Conservation (phyloP, 164 flowering plant genomes). For the Sextonia rubra region DNA sequence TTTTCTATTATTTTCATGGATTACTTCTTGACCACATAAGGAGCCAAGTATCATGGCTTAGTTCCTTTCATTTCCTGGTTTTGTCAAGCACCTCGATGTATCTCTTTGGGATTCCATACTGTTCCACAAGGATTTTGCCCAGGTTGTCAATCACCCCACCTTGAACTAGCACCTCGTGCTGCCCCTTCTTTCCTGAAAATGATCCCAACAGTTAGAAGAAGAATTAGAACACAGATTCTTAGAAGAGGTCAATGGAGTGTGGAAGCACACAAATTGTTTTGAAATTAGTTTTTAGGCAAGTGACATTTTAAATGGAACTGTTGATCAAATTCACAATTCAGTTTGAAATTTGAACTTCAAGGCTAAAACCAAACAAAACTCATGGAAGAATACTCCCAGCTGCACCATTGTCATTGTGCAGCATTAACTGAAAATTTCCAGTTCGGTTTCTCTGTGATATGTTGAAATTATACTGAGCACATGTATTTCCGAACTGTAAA, state of each 20-base stretch:
- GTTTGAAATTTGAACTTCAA: neutral
- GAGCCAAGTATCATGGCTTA: neutral
- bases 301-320: neutral
- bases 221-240: too few relatives aligned
- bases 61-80: slow-evolving; percentile 53
- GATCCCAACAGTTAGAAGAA: neutral
- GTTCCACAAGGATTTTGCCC: slow-evolving; percentile 71
- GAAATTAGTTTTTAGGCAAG: neutral
- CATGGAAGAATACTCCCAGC: neutral
- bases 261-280: too few relatives aligned
- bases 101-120: slow-evolving; percentile 81
- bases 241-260: too few relatives aligned
- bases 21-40: too few relatives aligned
- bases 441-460: neutral
- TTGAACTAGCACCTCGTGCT: slow-evolving; percentile 75
- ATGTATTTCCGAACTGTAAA: too few relatives aligned
- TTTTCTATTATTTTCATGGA: neutral
- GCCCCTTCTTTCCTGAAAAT: slow-evolving; percentile 81
- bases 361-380: neutral
- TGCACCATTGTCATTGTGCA: neutral
- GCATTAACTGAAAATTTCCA: neutral
- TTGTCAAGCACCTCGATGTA: slow-evolving; percentile 91
- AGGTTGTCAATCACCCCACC: slow-evolving; percentile 96
- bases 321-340: neutral
- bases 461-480: neutral